Evolutionary conservation across 2,329 filamentous ascomycete genomes (phyloP).

Genomic region (Proliferodiscus dingleyae): DNA sequence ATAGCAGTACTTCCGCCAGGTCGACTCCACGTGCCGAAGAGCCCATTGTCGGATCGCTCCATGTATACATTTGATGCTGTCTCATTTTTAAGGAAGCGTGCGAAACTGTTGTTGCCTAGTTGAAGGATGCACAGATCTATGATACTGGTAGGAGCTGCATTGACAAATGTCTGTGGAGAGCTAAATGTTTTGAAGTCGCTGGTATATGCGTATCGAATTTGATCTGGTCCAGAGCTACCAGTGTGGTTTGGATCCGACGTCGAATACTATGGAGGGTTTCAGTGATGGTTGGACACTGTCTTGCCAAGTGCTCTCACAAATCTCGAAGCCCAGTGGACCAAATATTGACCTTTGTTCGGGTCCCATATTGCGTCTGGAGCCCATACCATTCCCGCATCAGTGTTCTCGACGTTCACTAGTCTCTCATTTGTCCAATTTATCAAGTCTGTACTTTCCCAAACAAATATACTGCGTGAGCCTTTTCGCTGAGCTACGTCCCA

Average conservation of each 20-base stretch:
- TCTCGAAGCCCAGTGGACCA: constrained; percentile 45
- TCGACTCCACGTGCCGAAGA: constrained; percentile 49
- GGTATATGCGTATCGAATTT: constrained; percentile 51
- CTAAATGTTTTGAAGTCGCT: constrained; percentile 50
- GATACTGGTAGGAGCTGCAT: constrained; percentile 42
- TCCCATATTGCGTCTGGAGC: constrained; percentile 53
- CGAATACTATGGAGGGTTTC: too few species aligned
- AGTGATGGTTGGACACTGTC: constrained; percentile 4
- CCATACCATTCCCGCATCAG: constrained; percentile 55
- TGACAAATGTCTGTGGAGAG: constrained; percentile 45
- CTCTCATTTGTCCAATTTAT: constrained; percentile 45
- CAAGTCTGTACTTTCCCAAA: constrained; percentile 51
- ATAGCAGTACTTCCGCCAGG: constrained; percentile 39
- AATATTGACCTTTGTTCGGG: constrained; percentile 38
- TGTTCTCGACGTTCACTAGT: constrained; percentile 46
- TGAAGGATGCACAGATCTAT: constrained; percentile 55
- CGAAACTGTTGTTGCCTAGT: constrained; percentile 39
- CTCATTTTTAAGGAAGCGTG: constrained; percentile 53
- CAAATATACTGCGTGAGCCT: constrained; percentile 47
- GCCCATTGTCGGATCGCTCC: constrained; percentile 42
- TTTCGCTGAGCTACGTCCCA: constrained; percentile 49
- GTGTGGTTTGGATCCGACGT: constrained; percentile 44
- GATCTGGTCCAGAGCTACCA: constrained; percentile 39
- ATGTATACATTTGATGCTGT: constrained; percentile 46
- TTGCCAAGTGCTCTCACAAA: constrained; percentile 41